Conservation (phyloP, 2,329 filamentous ascomycete species). For the Epichloe baconii region DNA sequence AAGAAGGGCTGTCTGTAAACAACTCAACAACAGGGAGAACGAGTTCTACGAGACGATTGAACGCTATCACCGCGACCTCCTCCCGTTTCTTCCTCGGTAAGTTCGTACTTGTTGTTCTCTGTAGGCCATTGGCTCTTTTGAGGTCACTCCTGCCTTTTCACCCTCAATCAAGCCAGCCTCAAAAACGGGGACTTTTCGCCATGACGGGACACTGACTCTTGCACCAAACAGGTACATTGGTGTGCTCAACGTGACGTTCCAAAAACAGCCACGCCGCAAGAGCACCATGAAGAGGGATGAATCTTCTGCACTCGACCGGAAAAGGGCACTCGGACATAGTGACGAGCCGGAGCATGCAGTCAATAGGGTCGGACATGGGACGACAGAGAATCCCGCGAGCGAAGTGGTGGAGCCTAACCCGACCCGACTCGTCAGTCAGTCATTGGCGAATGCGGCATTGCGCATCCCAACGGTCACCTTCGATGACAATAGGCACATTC, state of each 20-base stretch:
- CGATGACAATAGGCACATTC: conserved; percentile 86
- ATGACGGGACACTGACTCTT: conserved; percentile 5
- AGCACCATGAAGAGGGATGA: conserved; percentile 41
- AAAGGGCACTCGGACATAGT: conserved; percentile 19
- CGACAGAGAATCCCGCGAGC: conserved; percentile 6
- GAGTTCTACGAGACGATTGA: conserved; percentile 98
- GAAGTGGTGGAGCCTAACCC: conserved; percentile 10
- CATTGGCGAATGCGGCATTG: conserved; percentile 49
- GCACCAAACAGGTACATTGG: conserved; percentile 66
- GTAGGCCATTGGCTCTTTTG: not conserved
- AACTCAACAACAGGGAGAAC: conserved; percentile 95
- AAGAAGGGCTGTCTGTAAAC: conserved; percentile 88
- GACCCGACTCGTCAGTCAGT: conserved; percentile 52
- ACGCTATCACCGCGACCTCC: conserved; percentile 73
- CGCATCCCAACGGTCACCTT: conserved; percentile 83
- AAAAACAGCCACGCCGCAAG: conserved; percentile 61
- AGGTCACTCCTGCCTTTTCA: not conserved
- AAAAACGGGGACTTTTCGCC: too few relatives aligned
- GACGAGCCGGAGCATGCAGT: not conserved
- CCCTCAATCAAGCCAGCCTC: not conserved
- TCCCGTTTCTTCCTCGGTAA: conserved; percentile 81
- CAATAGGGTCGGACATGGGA: conserved; percentile 2
- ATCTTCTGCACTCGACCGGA: conserved; percentile 21
- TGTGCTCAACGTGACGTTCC: conserved; percentile 90
- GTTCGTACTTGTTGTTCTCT: conserved; percentile 10